These are phyloP conservation scores for Achlya hypogyna DNA, from an alignment of 352 stramenopile species.

Conservation along the genomic window DNA sequence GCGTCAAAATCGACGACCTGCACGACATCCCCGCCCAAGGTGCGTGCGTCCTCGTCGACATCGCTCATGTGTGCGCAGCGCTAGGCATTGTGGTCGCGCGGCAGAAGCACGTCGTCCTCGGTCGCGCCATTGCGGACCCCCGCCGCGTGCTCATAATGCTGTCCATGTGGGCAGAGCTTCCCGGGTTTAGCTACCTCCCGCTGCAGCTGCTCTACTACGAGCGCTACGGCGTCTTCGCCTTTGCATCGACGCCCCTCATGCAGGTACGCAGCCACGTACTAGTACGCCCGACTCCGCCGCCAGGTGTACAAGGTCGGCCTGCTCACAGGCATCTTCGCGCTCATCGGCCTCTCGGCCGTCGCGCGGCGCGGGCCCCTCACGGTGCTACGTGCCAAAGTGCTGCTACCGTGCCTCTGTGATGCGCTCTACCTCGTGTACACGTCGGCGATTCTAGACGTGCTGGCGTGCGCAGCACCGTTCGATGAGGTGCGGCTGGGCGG, in stretches of 20 bases:
- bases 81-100: slow-evolving; percentile 5
- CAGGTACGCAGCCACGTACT: not conserved
- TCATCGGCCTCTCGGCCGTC: not conserved
- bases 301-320: not conserved
- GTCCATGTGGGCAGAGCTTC: slow-evolving; percentile 9
- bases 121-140: not conserved
- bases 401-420: not conserved
- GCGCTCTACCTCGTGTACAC: slow-evolving; percentile 7
- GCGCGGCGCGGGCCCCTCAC: not conserved
- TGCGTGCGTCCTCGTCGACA: not conserved
- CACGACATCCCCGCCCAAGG: slow-evolving; percentile 9
- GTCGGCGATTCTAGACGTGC: not conserved
- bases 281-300: not conserved
- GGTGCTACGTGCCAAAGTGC: not conserved
- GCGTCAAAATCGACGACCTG: not conserved
- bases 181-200: slow-evolving; percentile 15
- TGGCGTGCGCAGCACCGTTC: not conserved
- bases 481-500: not conserved
- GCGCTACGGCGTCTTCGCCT: not conserved
- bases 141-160: not conserved
- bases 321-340: not conserved
- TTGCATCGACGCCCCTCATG: not conserved
- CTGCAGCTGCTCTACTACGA: slow-evolving; percentile 10
- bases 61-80: too few species aligned
- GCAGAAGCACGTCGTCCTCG: slow-evolving; percentile 2